phyloP scores from a whole-genome alignment of 2,329 filamentous ascomycete genomes.

The Diaporthe humulicola region DNA sequence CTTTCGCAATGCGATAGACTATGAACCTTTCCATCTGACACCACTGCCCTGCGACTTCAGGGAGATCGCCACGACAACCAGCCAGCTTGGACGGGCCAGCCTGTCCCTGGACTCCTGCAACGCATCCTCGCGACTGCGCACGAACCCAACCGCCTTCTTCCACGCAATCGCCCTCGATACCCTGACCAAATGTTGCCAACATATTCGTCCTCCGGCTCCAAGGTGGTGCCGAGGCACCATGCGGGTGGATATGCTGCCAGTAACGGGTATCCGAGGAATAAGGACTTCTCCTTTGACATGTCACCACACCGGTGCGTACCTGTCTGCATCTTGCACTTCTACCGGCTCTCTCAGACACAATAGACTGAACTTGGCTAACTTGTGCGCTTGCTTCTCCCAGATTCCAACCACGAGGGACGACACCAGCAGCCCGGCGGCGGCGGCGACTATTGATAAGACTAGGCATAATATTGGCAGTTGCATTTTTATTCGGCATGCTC shows the following conservation, averaged over 20 bases:
- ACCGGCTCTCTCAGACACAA: not conserved
- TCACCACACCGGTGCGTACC: conserved; percentile 84
- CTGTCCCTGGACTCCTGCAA: conserved; percentile 38
- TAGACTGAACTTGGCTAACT: conserved; percentile 40
- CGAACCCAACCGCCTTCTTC: conserved; percentile 13
- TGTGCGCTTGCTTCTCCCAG: conserved; percentile 57
- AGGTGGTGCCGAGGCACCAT: conserved; percentile 90
- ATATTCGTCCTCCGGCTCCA: conserved; percentile 67
- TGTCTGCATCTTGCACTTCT: conserved; percentile 13
- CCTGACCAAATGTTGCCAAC: conserved; percentile 68
- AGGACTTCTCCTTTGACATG: conserved; percentile 79
- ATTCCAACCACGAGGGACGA: conserved; percentile 87
- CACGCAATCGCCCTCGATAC: conserved; percentile 22
- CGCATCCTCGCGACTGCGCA: conserved; percentile 39
- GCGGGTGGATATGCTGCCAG: conserved; percentile 72
- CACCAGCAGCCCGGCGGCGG: conserved; percentile 78
- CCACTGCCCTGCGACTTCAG: conserved; percentile 23
- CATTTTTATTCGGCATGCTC: conserved; percentile 79
- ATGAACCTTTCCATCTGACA: conserved; percentile 34
- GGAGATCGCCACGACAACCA: conserved; percentile 27
- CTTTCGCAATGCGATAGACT: conserved; percentile 34
- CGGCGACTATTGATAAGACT: conserved; percentile 80
- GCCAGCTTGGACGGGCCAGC: conserved; percentile 38
- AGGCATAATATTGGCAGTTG: conserved; percentile 67
- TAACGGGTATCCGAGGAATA: conserved; percentile 84